Percentiles rank a stretch among this genome's conserved stretches.
phyloP scores from a whole-genome alignment of 1,284 basidiomycete species.

The Wolfiporia cocos region DNA sequence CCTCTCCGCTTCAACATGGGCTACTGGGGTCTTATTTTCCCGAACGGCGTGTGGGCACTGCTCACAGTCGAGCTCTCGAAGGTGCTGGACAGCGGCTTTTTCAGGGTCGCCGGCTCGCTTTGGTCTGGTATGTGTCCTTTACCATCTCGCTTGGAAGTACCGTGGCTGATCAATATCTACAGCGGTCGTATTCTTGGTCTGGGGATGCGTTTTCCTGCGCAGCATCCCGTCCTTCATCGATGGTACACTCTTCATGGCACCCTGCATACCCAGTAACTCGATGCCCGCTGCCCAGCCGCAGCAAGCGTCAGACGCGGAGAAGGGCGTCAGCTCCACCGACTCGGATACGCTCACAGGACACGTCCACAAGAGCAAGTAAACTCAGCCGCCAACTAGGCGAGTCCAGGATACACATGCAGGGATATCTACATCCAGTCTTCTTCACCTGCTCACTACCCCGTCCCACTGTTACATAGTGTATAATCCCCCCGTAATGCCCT shows the following conservation, averaged over 20 bases:
- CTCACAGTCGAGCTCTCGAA: conserved; percentile 38
- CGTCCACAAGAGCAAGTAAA: too few species aligned
- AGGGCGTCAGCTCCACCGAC: too few species aligned
- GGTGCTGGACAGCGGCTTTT: conserved; percentile 37
- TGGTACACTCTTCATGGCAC: conserved; percentile 39
- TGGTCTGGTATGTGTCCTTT: conserved; percentile 23
- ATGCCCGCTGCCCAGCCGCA: not conserved
- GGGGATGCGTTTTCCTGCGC: conserved; percentile 35
- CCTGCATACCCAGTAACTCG: conserved; percentile 25
- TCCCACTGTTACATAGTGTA: too few species aligned
- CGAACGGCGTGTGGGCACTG: conserved; percentile 41
- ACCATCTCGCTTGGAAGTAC: not conserved
- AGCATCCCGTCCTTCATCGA: conserved; percentile 36
- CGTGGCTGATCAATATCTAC: conserved; percentile 22
- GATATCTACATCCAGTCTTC: too few species aligned
- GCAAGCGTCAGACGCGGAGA: too few species aligned
- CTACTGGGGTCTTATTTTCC: conserved; percentile 47
- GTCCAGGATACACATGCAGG: too few species aligned
- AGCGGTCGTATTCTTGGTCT: conserved; percentile 39
- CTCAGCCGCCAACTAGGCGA: too few species aligned
- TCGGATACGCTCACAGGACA: too few species aligned
- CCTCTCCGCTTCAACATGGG: conserved; percentile 33
- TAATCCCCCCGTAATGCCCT: too few species aligned
- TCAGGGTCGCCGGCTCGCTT: conserved; percentile 24
- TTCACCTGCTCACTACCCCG: too few species aligned